Percentiles rank a stretch among this genome's conserved stretches.
phyloP scores from a whole-genome alignment of 2,329 filamentous ascomycete species.

The Trichoderma simmonsii region DNA sequence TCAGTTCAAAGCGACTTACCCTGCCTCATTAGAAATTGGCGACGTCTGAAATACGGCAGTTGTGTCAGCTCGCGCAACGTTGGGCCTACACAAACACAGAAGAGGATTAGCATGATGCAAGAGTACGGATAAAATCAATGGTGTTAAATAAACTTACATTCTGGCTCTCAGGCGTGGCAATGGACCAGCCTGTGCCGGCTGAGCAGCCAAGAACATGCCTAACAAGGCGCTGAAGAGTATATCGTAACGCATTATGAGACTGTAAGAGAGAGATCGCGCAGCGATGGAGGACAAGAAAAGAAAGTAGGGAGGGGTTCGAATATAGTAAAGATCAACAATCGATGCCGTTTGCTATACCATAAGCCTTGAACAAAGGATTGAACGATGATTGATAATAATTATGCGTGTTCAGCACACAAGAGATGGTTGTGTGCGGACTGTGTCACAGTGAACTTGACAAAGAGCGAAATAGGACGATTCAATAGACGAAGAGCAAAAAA shows the following conservation, averaged over 20 bases:
- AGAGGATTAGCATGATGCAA: constrained; percentile 14
- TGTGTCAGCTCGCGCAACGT: constrained; percentile 24
- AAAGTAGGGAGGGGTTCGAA: not conserved
- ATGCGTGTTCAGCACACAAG: constrained; percentile 14
- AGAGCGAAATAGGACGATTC: not conserved
- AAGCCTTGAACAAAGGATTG: not conserved
- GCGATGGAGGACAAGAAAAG: not conserved
- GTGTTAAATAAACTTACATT: constrained; percentile 29
- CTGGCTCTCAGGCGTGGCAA: constrained; percentile 31
- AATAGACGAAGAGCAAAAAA: not conserved
- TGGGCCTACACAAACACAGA: not conserved
- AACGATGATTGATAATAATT: not conserved
- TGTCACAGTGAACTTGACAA: not conserved
- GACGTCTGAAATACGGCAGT: not conserved
- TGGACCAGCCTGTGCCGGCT: constrained; percentile 36
- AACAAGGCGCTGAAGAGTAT: constrained; percentile 25
- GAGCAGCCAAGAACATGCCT: constrained; percentile 29
- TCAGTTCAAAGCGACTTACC: not conserved
- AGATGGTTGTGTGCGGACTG: not conserved
- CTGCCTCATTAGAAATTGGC: not conserved
- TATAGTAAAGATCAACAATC: not conserved
- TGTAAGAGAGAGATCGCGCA: not conserved
- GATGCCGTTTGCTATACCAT: not conserved
- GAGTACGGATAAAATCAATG: not conserved
- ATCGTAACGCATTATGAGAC: constrained; percentile 25